Conservation (phyloP, 2,329 filamentous ascomycete genomes). For the Orbilia blumenaviensis region DNA sequence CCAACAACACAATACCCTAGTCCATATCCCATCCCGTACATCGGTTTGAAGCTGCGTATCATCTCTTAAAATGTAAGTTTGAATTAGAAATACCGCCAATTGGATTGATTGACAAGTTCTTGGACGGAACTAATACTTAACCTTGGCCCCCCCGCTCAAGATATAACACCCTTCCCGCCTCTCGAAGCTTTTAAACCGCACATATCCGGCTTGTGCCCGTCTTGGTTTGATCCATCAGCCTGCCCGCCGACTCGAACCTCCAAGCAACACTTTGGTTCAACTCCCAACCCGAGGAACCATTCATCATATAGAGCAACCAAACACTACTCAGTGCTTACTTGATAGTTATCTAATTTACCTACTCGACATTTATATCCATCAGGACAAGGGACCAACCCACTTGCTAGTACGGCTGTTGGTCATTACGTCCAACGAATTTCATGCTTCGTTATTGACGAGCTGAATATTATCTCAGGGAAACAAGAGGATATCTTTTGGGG, state of each 20-base stretch:
- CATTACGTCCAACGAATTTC: constrained; percentile 27
- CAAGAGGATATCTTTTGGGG: constrained; percentile 40
- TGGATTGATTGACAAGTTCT: neutral
- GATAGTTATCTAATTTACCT: neutral
- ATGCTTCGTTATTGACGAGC: constrained; percentile 54
- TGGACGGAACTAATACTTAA: neutral
- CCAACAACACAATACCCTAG: constrained; percentile 13
- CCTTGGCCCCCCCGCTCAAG: constrained; percentile 12
- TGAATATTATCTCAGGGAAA: constrained; percentile 44
- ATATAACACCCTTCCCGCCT: constrained; percentile 6
- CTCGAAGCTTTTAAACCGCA: constrained; percentile 15
- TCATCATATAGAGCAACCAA: neutral
- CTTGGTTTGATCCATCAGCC: constrained; percentile 14
- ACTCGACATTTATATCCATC: neutral
- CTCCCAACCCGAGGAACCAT: neutral
- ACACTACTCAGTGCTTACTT: too few relatives aligned
- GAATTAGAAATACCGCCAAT: constrained; percentile 16
- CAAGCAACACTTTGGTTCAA: constrained; percentile 15
- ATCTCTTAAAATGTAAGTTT: constrained; percentile 12
- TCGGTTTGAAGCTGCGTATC: constrained; percentile 9
- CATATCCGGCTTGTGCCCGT: constrained; percentile 25
- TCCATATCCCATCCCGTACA: neutral
- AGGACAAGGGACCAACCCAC: constrained; percentile 4
- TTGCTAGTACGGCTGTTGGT: constrained; percentile 33
- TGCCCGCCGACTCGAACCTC: neutral